Conservation (phyloP, 352 stramenopile genomes). For the Thraustochytrium sp. region DNA sequence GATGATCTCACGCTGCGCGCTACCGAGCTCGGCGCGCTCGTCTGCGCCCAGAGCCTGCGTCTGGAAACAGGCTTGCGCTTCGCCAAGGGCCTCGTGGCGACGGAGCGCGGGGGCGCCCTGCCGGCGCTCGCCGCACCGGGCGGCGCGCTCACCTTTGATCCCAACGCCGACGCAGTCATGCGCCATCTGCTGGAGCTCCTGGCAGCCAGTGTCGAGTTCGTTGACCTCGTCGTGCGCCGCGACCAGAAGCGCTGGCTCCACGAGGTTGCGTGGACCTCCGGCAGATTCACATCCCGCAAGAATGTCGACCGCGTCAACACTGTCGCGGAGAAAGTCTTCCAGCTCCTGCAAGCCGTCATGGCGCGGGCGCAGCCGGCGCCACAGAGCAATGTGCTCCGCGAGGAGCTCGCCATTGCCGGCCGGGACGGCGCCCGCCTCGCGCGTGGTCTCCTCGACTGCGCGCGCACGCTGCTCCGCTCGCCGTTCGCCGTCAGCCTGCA, state of each 20-base stretch:
- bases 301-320: conserved; percentile 1
- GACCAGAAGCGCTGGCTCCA: conserved; percentile 44
- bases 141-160: neutral
- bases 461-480: neutral
- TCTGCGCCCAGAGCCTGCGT: neutral
- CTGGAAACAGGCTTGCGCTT: neutral
- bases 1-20: neutral
- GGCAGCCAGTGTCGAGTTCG: neutral
- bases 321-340: conserved; percentile 23
- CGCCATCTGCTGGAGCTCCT: neutral
- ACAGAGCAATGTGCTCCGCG: neutral
- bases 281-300: neutral
- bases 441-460: neutral
- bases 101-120: neutral
- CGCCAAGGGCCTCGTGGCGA: neutral
- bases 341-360: conserved; percentile 22
- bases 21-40: neutral
- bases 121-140: neutral
- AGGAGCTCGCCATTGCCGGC: conserved; percentile 25
- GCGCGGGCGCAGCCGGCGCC: neutral
- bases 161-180: neutral
- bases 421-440: neutral
- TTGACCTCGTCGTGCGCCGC: neutral
- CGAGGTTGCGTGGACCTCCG: conserved; percentile 1
- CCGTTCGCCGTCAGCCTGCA: neutral